Conservation (phyloP, 73 alveolate species). For the Paramecium sonneborni region DNA sequence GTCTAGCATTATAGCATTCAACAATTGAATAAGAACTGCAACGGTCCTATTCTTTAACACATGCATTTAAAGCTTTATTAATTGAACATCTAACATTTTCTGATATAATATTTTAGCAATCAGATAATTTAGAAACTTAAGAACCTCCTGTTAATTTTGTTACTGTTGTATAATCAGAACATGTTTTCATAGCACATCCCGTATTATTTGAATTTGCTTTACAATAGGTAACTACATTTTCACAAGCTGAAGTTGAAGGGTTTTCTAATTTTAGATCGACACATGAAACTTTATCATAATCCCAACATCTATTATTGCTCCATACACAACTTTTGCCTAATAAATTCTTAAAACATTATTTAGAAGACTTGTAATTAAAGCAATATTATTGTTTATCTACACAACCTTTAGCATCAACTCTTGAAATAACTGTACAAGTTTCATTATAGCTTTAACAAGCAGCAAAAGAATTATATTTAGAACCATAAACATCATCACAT, state of each 20-base stretch:
- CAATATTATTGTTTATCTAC: neutral
- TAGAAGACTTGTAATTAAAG: neutral
- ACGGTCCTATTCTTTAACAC: neutral
- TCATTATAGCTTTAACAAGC: neutral
- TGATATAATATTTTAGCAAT: neutral
- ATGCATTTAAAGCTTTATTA: neutral
- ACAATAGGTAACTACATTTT: neutral
- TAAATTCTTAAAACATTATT: neutral
- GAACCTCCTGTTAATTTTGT: neutral
- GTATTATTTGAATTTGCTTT: neutral
- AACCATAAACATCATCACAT: neutral
- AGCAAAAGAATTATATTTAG: neutral
- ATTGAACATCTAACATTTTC: neutral
- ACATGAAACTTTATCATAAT: neutral
- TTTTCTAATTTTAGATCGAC: neutral
- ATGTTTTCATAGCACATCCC: neutral
- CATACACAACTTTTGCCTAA: neutral
- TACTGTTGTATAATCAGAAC: neutral
- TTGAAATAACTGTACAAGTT: neutral
- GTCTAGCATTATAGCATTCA: neutral
- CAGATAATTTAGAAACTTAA: neutral
- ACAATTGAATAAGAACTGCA: neutral
- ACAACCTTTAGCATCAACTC: neutral
- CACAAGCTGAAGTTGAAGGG: neutral
- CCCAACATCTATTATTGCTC: neutral